Base-by-base conservation (phyloP, 768 basidiomycete genomes). In the Tricholoma sp. region DNA sequence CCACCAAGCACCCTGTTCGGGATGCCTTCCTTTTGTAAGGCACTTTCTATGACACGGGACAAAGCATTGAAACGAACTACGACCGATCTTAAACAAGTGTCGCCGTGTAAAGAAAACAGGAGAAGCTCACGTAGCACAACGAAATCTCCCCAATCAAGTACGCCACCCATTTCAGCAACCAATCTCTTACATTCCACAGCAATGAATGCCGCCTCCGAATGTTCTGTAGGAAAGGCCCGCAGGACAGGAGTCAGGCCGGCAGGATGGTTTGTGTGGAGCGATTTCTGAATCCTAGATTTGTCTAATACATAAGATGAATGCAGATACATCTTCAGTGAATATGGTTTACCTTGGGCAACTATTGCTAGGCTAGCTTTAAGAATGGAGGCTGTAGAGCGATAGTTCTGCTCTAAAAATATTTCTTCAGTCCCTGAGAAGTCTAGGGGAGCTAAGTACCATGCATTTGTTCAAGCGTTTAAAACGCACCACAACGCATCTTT, bases 341-440 rank as follows among this genome's bases (percentile, higher is more conserved):
- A n/a, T 12, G 7, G 18, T 60, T 11, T 58, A 85, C 91, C 92
- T 83, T 94, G 86, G 0, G 84, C 74, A n/a, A 94, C 84, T 57
- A 96, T 85, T 1, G 89, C 89, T 6, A 90, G 65, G 52, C 88
- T 88, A 3, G 85, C 79, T 1, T 78, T 76, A 6, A 96, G 71
- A 54, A 96, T 94, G 0, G 85, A 76, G 0, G 77, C 84, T 0
- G 91, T 92, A 1, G 90, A 93, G 9, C 94, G 85, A 70, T 94
- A 96, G 65, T 94, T 94, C 65, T 91, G 78, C 66, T 94, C 91
- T 6, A 95, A 73, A 41, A 88, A 80, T 42, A 96, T 82, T 62
- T 90, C 86, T 57, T 75, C 60, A 0, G 85, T 85, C 1, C 75
- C 70, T 0, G 78, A 68, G 64, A 93, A 92, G 61, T 90, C 90